These are phyloP conservation scores for Plasmodium berghei DNA, from an alignment of 169 alveolate species.

Conservation along the genomic window DNA sequence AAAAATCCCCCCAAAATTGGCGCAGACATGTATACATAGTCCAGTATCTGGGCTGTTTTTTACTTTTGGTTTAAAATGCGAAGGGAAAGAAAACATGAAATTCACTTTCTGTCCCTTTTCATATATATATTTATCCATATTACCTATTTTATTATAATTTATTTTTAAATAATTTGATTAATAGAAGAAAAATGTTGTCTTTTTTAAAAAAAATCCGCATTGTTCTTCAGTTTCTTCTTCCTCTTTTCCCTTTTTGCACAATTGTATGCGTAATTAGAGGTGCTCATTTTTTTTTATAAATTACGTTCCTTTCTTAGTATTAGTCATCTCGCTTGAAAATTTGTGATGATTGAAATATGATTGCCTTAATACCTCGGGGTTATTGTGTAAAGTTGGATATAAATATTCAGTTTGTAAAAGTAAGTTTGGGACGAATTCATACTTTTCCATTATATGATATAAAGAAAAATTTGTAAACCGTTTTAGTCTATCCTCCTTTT, in stretches of 20 bases:
- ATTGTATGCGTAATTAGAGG: too few relatives aligned
- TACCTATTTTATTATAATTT: neutral
- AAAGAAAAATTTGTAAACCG: conserved; percentile 60
- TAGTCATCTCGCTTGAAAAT: conserved; percentile 6
- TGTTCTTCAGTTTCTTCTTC: neutral
- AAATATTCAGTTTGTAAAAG: conserved; percentile 55
- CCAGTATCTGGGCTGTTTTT: too few relatives aligned
- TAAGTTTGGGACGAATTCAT: conserved; percentile 57
- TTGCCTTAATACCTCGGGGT: conserved; percentile 45
- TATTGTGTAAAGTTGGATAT: conserved; percentile 39
- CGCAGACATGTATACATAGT: too few relatives aligned
- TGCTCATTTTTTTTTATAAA: too few relatives aligned
- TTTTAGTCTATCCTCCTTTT: conserved; percentile 62
- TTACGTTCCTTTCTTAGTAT: too few relatives aligned
- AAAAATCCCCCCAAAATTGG: too few relatives aligned
- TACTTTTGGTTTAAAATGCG: too few relatives aligned
- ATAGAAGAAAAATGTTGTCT: neutral
- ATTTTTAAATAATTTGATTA: neutral
- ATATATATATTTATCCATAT: too few relatives aligned
- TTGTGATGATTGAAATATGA: conserved; percentile 66
- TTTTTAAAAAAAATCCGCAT: neutral
- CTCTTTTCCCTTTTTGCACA: neutral
- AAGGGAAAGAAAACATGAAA: too few relatives aligned
- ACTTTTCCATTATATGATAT: conserved; percentile 73
- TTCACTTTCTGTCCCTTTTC: too few relatives aligned